Base-by-base conservation (phyloP, 2,329 filamentous ascomycete genomes). In the Fusarium hainanense region DNA sequence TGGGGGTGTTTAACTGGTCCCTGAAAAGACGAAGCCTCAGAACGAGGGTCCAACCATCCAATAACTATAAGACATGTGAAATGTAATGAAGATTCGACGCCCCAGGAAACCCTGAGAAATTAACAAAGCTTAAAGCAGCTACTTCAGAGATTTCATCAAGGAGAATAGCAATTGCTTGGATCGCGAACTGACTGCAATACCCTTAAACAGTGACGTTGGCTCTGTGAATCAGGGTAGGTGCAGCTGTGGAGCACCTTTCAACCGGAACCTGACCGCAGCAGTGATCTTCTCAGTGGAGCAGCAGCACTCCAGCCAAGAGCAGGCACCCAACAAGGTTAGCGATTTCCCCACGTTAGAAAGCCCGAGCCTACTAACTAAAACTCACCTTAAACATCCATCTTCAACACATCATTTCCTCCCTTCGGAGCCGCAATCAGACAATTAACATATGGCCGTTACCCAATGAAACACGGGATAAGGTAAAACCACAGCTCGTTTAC, bases 351-450 rank as follows among this genome's bases (percentile, higher is more conserved):
- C 63, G 34, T 25, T 51, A 41, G 50, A 41, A 34, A 41, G 54
- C 44, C 43, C 34, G 49, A 52, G 49, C 41, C 41, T 21, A 21
- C 41, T 43, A 43, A 43, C 41, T 63, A 61, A 69, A 23, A 43
- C 41, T 63, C 55, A 69, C 60, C 67, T 57, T 49, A 44, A 70
- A 58, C 68, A 60, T 64, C 51, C 52, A 63, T 51, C 67, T 51
- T 67, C 41, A 63, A 56, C 67, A 40, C 62, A 51, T 57, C 43
- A 37, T 65, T 58, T 58, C 60, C 43, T 57, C 56, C 37, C 25
- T 25, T 68, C 63, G 67, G 63, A 70, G 54, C 68, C 58, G 63
- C 63, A 71, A 68, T 57, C 63, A 54, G 28, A 51, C 46, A 55
- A 52, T 42, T 52, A 41, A 37, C 18, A 4, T 27, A 41, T 42